Conservation (phyloP, 495 filamentous ascomycete species). For the Penicillium simplicissimum region DNA sequence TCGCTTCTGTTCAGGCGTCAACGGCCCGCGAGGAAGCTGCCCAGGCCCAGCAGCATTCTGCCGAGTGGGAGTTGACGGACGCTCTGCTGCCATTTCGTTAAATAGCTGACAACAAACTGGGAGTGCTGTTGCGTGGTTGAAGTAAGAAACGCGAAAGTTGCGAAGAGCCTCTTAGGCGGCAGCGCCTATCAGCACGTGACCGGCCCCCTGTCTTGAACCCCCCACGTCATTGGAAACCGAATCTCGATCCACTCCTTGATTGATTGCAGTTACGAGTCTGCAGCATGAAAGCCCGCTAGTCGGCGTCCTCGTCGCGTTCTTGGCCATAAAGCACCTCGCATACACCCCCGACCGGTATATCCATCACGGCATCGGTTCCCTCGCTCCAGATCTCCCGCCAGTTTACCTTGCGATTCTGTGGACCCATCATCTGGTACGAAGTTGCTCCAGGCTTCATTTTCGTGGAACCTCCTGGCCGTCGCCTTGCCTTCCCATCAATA, state of each 20-base stretch:
- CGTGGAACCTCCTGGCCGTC: conserved; percentile 46
- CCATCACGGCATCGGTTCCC: conserved; percentile 96
- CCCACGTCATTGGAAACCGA: conserved; percentile 3
- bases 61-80: conserved; percentile 64
- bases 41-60: conserved; percentile 39
- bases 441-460: conserved; percentile 50
- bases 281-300: background rate
- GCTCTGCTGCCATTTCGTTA: conserved; percentile 34
- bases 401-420: conserved; percentile 52
- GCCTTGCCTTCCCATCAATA: conserved; percentile 68
- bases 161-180: background rate
- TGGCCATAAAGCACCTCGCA: conserved; percentile 74
- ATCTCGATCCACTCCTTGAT: background rate
- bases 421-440: conserved; percentile 49
- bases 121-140: background rate
- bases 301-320: conserved; percentile 41
- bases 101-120: background rate
- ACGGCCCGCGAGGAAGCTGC: conserved; percentile 50
- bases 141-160: background rate
- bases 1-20: conserved; percentile 74
- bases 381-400: conserved; percentile 86
- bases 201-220: background rate
- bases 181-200: conserved; percentile 16
- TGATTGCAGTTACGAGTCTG: conserved; percentile 11
- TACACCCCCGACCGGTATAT: conserved; percentile 94